These are phyloP conservation scores for Neurospora sp. DNA, from an alignment of 495 filamentous ascomycete genomes.

Conservation along the genomic window DNA sequence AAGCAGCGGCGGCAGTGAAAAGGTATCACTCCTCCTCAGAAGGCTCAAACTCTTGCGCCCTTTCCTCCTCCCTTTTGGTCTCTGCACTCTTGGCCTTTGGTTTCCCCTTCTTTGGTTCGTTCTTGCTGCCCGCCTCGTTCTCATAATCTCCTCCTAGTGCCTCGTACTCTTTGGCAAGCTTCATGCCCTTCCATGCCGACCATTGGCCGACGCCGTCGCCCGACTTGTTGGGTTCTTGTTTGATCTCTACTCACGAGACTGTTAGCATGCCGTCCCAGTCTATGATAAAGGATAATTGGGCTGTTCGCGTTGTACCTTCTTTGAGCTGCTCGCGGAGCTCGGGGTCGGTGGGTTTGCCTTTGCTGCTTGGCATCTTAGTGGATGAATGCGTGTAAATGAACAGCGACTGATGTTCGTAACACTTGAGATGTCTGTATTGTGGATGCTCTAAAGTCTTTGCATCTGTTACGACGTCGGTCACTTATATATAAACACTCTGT, in stretches of 20 bases:
- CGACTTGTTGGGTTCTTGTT: constrained; percentile 44
- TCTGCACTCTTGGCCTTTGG: constrained; percentile 29
- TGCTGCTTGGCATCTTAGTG: constrained; percentile 19
- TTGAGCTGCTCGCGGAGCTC: constrained; percentile 42
- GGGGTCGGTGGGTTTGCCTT: constrained; percentile 45
- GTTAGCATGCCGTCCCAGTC: neutral
- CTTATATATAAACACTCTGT: neutral
- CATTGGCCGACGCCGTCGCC: constrained; percentile 44
- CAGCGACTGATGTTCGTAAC: neutral
- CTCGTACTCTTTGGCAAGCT: constrained; percentile 47
- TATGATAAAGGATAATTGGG: neutral
- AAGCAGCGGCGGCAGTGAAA: neutral
- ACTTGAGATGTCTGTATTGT: neutral
- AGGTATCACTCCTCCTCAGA: constrained; percentile 3
- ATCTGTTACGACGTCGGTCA: neutral
- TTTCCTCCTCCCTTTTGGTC: constrained; percentile 15
- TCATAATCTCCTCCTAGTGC: constrained; percentile 42
- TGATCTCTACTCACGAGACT: constrained; percentile 25
- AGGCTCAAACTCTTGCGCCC: neutral
- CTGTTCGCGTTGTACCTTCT: constrained; percentile 18
- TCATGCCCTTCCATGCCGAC: constrained; percentile 49
- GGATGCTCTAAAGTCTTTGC: neutral
- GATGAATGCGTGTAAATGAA: neutral
- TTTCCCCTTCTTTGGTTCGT: constrained; percentile 38
- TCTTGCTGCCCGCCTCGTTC: constrained; percentile 41